Base-by-base conservation (phyloP, 805 yeast species). In the Saturnispora ahearnii region DNA sequence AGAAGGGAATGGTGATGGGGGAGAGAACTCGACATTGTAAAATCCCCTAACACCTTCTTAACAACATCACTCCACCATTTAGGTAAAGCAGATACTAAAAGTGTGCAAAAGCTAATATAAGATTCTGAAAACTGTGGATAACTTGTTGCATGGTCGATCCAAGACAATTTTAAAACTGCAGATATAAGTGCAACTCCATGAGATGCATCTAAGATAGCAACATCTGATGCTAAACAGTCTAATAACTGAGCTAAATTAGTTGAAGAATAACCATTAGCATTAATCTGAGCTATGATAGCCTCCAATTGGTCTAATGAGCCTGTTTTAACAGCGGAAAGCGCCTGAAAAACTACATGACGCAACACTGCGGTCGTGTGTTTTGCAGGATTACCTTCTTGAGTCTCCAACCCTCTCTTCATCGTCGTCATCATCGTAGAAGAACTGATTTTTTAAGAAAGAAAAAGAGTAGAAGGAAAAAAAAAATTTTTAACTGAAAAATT, bases 31-130 rank as follows among this genome's bases (percentile, higher is more conserved):
- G 53, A 56, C 28, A 52, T 32, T 8, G 62, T 66, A 58, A 91
- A 85, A 58, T 81, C 88, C 18, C 72, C 58, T 10, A 89, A 75
- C n/a, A 91, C 65, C 51, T 78, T 76, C 52, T 73, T 70, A 21
- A 86, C 81, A n/a, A 91, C 87, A 52, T 87, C 95, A 54, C 78
- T 76, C 79, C 93, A 81, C 87, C 95, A 91, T 64, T 82, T 87
- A 7, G 98, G 98, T 53, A 82, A 73, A 43, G 91, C 84, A 3
- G 95, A 84, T 36, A 90, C 86, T 48, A 91, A 73, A 28, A 90
- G 86, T 42, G 80, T 74, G 43, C 87, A 68, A 64, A 93, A 93
- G 41, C 79, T 82, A 44, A 83, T 74, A 65, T 85, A 89, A 44
- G 73, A 68, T 45, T 72, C 69, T 26, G 78, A 66, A 56, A 82